These are phyloP conservation scores for Trichoderma pleuroti DNA, from an alignment of 2,329 filamentous ascomycete genomes.

Conservation along the genomic window DNA sequence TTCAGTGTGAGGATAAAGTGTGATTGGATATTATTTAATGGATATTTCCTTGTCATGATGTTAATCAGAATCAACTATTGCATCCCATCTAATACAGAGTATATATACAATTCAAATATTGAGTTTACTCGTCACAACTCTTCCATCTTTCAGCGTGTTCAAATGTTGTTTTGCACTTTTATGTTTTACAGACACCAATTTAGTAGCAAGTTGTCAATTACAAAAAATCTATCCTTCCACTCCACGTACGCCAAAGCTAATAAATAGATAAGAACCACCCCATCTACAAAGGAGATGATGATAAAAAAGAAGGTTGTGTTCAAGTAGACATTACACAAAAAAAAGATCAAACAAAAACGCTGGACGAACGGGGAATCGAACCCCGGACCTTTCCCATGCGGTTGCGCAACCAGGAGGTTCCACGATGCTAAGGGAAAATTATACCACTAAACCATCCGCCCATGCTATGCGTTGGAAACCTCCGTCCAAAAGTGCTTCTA, in stretches of 20 bases:
- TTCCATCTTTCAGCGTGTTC: neutral
- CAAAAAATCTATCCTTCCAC: neutral
- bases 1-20: neutral
- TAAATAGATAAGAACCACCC: neutral
- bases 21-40: neutral
- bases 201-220: neutral
- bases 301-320: neutral
- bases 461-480: neutral
- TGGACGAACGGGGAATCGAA: conserved; percentile 23
- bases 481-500: neutral
- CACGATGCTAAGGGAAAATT: conserved; percentile 20
- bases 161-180: neutral
- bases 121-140: too few species aligned
- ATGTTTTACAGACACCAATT: neutral
- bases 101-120: neutral
- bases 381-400: conserved; percentile 21
- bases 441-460: conserved; percentile 21
- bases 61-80: neutral
- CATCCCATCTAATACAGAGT: neutral
- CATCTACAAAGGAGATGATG: neutral
- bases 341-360: neutral
- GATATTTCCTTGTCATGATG: neutral
- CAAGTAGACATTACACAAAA: neutral
- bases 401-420: neutral
- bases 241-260: neutral